Evolutionary conservation across 1,139 yeast genomes (phyloP).

Genomic region (Pichia sp.): DNA sequence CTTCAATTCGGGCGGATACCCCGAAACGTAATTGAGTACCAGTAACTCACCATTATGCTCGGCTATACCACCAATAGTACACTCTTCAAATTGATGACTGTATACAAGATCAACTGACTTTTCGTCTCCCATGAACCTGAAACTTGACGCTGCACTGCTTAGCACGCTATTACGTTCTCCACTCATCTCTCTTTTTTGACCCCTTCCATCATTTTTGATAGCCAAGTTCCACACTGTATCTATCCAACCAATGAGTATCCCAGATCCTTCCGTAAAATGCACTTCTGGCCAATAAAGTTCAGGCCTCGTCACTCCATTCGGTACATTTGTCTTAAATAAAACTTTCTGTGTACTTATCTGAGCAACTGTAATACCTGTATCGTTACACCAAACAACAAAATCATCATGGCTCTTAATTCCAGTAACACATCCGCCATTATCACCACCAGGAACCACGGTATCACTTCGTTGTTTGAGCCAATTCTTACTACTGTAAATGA

Average conservation of each 20-base stretch:
- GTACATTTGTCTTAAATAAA: conserved; percentile 48
- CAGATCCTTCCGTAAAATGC: conserved; percentile 57
- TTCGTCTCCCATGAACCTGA: background rate
- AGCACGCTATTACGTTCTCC: too few relatives aligned
- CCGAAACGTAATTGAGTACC: conserved; percentile 50
- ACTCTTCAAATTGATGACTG: conserved; percentile 52
- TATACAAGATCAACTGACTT: conserved; percentile 24
- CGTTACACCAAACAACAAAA: conserved; percentile 78
- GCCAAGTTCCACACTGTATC: conserved; percentile 68
- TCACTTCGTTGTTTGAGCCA: conserved; percentile 87
- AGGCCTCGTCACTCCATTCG: conserved; percentile 58
- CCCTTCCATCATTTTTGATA: too few relatives aligned
- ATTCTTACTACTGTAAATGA: conserved; percentile 63
- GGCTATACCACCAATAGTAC: conserved; percentile 71
- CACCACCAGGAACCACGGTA: conserved; percentile 48
- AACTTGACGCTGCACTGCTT: background rate
- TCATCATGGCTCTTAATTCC: conserved; percentile 57
- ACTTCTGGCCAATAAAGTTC: conserved; percentile 84
- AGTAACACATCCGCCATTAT: conserved; percentile 66
- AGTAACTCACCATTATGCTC: conserved; percentile 60
- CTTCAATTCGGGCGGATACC: conserved; percentile 62
- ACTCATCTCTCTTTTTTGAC: background rate
- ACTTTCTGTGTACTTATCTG: conserved; percentile 41
- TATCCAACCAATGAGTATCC: conserved; percentile 81
- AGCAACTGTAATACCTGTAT: conserved; percentile 61